Evolutionary conservation across 805 yeast genomes (phyloP), one percentile per base, ranked within the genome.

Genomic region (Lipomyces starkeyi): DNA sequence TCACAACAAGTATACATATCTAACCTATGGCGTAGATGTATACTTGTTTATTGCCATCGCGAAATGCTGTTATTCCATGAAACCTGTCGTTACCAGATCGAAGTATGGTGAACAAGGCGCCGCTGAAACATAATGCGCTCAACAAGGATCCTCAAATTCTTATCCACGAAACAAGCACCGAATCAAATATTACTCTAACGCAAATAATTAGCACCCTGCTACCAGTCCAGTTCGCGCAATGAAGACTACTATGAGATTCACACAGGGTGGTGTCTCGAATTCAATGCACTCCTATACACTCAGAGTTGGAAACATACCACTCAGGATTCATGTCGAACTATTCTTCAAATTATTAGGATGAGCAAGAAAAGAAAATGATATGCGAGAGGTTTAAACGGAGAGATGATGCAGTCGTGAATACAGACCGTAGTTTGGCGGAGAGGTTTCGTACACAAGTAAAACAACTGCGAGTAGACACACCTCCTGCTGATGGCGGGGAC

Each of bases 311-410:
- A 43, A 64, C 67, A n/a, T 64, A 64, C 67, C 54, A 64, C 67
- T 64, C 67, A 29, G 67, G 59, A 35, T 64, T 64, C 67, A 63
- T 63, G 29, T 34, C 61, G 40, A 47, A 34, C 9, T 61, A 17
- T 64, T 37, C 11, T 53, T 32, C 17, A 27, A 11, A 17, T 60
- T 20, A 20, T 60, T 25, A 22, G 27, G 25, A 20, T 17, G 49
- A 52, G 13, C 17, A 57, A 56, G 6, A n/a, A 32, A 1, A 22
- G 37, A 25, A 25, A 32, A 9, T 11, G 20, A 55, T 55, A 55
- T 22, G 25, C 58, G 35, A 52, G 25, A 9, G 5, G 55, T 13
- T 14, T 37, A 14, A 5, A 37, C 17, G 17, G n/a, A 37, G 43
- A 14, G 14, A 37, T 2, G 17, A 37, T 14, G 43, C n/a, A 7